Percentiles rank a stretch among this genome's conserved stretches.
Conservation (phyloP, 2,329 filamentous ascomycete species). For the Incumbomyces delicatus region DNA sequence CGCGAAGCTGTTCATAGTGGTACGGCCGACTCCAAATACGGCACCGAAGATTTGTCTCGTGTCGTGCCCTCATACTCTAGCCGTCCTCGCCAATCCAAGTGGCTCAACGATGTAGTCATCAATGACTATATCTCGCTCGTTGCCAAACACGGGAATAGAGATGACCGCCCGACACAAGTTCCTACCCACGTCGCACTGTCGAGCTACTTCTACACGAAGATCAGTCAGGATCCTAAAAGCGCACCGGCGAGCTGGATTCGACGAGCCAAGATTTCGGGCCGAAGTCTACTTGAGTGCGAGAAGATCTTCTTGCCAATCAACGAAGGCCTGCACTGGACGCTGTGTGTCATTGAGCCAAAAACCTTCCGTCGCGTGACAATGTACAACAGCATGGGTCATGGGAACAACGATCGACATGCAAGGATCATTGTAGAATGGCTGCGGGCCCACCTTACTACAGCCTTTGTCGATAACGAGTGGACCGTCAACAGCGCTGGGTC, state of each 20-base stretch:
- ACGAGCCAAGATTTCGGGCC: constrained; percentile 39
- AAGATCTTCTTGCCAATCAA: constrained; percentile 41
- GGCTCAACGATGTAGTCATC: constrained; percentile 40
- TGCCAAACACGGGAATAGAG: constrained; percentile 23
- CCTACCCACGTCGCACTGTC: constrained; percentile 36
- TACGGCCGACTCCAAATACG: constrained; percentile 4
- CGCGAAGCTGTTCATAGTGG: constrained; percentile 20
- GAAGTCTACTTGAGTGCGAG: constrained; percentile 35
- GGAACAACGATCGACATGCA: constrained; percentile 25
- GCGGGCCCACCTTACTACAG: constrained; percentile 29
- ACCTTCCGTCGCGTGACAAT: constrained; percentile 33
- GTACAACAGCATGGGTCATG: constrained; percentile 35
- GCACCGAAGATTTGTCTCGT: constrained; percentile 15
- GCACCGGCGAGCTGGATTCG: constrained; percentile 34
- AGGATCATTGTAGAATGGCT: constrained; percentile 33
- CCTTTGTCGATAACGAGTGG: constrained; percentile 37
- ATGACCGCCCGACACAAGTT: constrained; percentile 20
- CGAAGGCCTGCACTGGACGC: constrained; percentile 37
- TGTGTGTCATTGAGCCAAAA: constrained; percentile 31
- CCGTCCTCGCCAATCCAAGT: constrained; percentile 20
- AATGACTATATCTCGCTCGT: constrained; percentile 37
- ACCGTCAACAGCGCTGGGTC: constrained; percentile 19
- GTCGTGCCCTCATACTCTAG: constrained; percentile 14
- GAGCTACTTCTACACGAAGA: constrained; percentile 36
- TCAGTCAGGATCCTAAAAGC: constrained; percentile 30